Evolutionary conservation across 306 rosid species (phyloP).

Genomic region (Dalbergia cochinchinensis): DNA sequence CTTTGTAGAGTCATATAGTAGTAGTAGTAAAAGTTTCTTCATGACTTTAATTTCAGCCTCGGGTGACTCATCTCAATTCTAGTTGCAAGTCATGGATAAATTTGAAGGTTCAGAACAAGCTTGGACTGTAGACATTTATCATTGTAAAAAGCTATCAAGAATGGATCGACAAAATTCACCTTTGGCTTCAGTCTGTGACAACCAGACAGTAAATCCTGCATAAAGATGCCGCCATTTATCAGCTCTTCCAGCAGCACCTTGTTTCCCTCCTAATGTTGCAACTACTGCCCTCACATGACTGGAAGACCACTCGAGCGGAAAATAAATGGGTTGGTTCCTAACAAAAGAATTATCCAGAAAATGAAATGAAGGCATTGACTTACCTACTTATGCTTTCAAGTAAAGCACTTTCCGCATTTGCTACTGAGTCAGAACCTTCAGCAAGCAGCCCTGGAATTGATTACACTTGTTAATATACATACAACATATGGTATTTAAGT

Average conservation of each 20-base stretch:
- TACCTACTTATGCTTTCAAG: conserved; percentile 94
- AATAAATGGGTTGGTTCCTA: conserved; percentile 23
- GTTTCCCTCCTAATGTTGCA: conserved; percentile 82
- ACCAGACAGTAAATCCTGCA: conserved; percentile 91
- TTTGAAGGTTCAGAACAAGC: conserved; percentile 42
- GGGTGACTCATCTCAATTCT: conserved; percentile 19
- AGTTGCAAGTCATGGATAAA: conserved; percentile 16
- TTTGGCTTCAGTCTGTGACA: conserved; percentile 82
- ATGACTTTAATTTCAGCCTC: conserved; percentile 13
- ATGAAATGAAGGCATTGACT: conserved; percentile 32
- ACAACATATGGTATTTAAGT: conserved; percentile 50
- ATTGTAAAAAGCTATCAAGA: conserved; percentile 8
- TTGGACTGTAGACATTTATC: conserved; percentile 23
- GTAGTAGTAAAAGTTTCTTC: conserved; percentile 8
- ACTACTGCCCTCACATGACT: conserved; percentile 84
- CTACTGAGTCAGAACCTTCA: conserved; percentile 80
- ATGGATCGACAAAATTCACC: conserved; percentile 54
- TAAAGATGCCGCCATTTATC: conserved; percentile 85
- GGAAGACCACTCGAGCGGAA: conserved; percentile 43
- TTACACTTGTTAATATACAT: conserved; percentile 53
- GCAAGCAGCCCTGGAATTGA: conserved; percentile 78
- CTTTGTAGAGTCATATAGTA: not conserved
- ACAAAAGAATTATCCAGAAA: not conserved
- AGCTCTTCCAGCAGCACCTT: conserved; percentile 70
- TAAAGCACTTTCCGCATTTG: conserved; percentile 77